These are phyloP conservation scores for Prunus armeniaca DNA, from an alignment of 306 rosid genomes.

Conservation along the genomic window DNA sequence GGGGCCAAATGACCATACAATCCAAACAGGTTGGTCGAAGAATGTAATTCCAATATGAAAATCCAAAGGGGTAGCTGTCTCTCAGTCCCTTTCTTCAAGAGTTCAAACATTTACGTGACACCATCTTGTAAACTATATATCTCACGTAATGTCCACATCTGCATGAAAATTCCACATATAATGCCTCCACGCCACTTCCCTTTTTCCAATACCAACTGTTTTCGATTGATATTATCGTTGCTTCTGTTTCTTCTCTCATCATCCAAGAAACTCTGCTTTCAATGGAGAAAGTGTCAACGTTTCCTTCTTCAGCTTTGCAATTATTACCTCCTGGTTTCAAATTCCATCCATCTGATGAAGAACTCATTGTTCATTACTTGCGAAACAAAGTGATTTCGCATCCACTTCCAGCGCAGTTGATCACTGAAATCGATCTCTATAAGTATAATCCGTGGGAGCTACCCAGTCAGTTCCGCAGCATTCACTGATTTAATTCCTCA, in stretches of 20 bases:
- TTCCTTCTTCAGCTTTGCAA: conserved; percentile 14
- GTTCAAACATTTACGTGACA: conserved; percentile 33
- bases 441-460: conserved; percentile 80
- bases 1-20: background rate
- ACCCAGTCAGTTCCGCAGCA: conserved; percentile 49
- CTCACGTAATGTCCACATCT: conserved; percentile 31
- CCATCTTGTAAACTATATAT: conserved; percentile 19
- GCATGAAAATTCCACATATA: conserved; percentile 43
- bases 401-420: conserved; percentile 66
- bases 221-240: conserved; percentile 42
- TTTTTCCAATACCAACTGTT: conserved; percentile 24
- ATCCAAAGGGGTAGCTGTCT: conserved; percentile 41
- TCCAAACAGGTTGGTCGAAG: conserved; percentile 18
- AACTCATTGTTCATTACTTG: conserved; percentile 78
- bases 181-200: conserved; percentile 16
- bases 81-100: conserved; percentile 22
- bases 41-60: conserved; percentile 12
- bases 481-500: conserved; percentile 18
- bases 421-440: conserved; percentile 65
- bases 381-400: conserved; percentile 49
- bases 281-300: conserved; percentile 42
- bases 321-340: conserved; percentile 81
- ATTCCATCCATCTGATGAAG: conserved; percentile 84
- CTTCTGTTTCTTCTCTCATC: conserved; percentile 30
- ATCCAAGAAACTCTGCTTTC: background rate